Conservation (phyloP, 1,139 yeast genomes). For the Wickerhamomyces sp. region DNA sequence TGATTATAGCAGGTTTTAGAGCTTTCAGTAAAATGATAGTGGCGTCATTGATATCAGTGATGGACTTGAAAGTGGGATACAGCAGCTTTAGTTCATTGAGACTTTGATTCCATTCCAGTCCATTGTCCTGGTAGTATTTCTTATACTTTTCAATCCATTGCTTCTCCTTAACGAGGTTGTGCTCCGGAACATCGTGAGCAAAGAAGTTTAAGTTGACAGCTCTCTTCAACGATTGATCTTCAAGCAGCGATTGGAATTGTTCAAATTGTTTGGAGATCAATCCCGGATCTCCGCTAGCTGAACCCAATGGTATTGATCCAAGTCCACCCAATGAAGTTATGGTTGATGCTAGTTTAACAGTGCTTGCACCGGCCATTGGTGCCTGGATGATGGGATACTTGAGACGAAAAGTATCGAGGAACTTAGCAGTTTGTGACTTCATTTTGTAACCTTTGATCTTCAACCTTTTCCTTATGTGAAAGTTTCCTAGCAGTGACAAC, state of each 20-base stretch:
- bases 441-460: conserved; percentile 1
- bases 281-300: conserved; percentile 7
- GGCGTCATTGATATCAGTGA: conserved; percentile 22
- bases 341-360: conserved; percentile 36
- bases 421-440: conserved; percentile 12
- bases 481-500: too few relatives aligned
- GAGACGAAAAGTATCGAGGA: conserved; percentile 21
- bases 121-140: conserved; percentile 4
- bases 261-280: conserved; percentile 8
- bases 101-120: conserved; percentile 1
- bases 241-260: conserved; percentile 6
- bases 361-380: conserved; percentile 52
- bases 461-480: not conserved
- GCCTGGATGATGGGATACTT: conserved; percentile 42
- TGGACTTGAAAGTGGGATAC: conserved; percentile 36
- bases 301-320: conserved; percentile 39
- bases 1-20: conserved; percentile 33
- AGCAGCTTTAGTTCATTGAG: conserved; percentile 1
- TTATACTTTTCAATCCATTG: conserved; percentile 19
- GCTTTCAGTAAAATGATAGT: conserved; percentile 14
- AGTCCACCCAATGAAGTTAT: conserved; percentile 38
- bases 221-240: not conserved
- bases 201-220: conserved; percentile 44
- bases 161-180: conserved; percentile 6
- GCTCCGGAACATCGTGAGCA: conserved; percentile 30